A percentile compares a stretch with the other conserved stretches of the same genome.
Evolutionary conservation across 2,329 filamentous ascomycete species (phyloP).

Genomic region (Cladophialophora carrionii): DNA sequence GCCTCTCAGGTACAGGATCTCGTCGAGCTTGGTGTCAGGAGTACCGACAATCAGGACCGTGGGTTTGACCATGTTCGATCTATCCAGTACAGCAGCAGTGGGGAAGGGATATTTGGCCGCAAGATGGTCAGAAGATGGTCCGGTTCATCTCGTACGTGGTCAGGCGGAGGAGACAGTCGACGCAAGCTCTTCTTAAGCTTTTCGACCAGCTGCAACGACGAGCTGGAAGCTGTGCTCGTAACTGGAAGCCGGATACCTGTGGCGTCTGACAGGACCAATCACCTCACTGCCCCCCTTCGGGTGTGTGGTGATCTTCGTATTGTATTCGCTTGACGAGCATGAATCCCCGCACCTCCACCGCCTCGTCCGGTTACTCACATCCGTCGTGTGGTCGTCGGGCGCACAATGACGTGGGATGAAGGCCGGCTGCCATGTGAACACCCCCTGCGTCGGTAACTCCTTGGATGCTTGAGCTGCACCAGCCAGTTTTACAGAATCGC

Average conservation of each 20-base stretch:
- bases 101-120: neutral
- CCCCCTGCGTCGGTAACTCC: neutral
- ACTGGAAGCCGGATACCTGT: neutral
- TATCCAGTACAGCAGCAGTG: neutral
- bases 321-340: neutral
- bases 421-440: neutral
- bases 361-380: neutral
- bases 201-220: neutral
- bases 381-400: neutral
- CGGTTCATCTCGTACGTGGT: neutral
- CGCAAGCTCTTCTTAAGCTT: constrained; percentile 9
- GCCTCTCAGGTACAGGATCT: constrained; percentile 60
- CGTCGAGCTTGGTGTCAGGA: constrained; percentile 66
- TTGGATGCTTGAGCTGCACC: neutral
- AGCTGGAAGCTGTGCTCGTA: neutral
- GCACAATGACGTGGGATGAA: neutral
- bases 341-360: constrained; percentile 2
- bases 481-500: neutral
- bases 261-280: neutral
- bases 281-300: neutral
- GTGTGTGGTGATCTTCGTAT: neutral
- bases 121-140: neutral
- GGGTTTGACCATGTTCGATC: constrained; percentile 39
- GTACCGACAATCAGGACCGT: constrained; percentile 63
- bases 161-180: neutral